phyloP scores from a whole-genome alignment of 2,329 filamentous ascomycete genomes.

The Alternaria brassicicola region DNA sequence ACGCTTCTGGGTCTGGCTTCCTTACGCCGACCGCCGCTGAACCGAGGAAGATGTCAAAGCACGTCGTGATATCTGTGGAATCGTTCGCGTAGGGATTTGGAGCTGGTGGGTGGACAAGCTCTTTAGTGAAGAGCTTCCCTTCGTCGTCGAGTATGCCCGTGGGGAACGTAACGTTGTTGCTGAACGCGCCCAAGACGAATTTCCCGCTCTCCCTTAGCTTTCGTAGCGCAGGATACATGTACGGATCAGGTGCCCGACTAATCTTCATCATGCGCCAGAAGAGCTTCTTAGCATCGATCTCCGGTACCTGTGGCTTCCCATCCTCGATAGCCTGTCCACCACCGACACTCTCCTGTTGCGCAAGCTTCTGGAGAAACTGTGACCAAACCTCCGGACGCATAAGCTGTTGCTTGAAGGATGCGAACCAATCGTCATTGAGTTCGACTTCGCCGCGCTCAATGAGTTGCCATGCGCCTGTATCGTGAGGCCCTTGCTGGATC shows the following conservation, averaged over 20 bases:
- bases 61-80: slow-evolving; percentile 60
- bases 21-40: slow-evolving; percentile 85
- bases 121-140: slow-evolving; percentile 49
- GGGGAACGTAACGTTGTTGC: slow-evolving; percentile 90
- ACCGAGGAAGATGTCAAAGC: slow-evolving; percentile 88
- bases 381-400: slow-evolving; percentile 71
- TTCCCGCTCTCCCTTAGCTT: slow-evolving; percentile 61
- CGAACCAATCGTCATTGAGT: slow-evolving; percentile 77
- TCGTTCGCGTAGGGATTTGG: slow-evolving; percentile 36
- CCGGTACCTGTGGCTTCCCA: slow-evolving; percentile 66
- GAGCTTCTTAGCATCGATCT: slow-evolving; percentile 76
- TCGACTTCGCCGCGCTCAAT: slow-evolving; percentile 84
- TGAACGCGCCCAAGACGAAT: slow-evolving; percentile 72
- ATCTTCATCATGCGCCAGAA: slow-evolving; percentile 93
- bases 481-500: slow-evolving; percentile 77
- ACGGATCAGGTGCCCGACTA: slow-evolving; percentile 74
- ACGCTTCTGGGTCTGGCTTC: slow-evolving; percentile 86
- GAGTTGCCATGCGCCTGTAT: slow-evolving; percentile 80
- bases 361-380: slow-evolving; percentile 56
- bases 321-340: slow-evolving; percentile 41
- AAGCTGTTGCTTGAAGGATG: slow-evolving; percentile 76
- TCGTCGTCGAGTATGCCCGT: slow-evolving; percentile 70
- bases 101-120: slow-evolving; percentile 31
- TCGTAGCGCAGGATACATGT: slow-evolving; percentile 83
- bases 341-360: slow-evolving; percentile 21